Evolutionary conservation across 768 basidiomycete species (phyloP).

Genomic region (Clitopilus hobsonii): DNA sequence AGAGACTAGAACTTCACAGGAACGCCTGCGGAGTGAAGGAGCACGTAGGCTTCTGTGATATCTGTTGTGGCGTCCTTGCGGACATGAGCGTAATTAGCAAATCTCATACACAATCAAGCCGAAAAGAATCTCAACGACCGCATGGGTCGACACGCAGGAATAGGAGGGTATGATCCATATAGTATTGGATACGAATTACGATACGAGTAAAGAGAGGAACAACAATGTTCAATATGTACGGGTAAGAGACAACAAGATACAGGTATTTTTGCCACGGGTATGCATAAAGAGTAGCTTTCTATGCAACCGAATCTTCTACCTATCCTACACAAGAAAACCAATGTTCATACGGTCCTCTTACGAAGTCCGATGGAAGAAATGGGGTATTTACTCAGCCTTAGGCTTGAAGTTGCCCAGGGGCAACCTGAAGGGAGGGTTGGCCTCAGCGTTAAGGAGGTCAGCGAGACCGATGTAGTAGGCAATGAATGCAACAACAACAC

Average conservation of each 20-base stretch:
- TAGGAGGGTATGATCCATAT: not conserved
- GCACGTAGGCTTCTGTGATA: no score
- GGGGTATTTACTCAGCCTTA: conserved; percentile 8
- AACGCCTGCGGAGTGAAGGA: no score
- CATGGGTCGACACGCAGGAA: no score
- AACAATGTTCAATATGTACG: not conserved
- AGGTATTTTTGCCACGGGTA: not conserved
- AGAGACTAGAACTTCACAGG: no score
- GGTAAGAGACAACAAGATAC: not conserved
- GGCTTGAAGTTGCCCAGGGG: conserved; percentile 39
- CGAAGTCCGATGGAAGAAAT: not conserved
- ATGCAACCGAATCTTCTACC: not conserved
- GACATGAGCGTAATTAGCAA: no score
- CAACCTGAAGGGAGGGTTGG: conserved; percentile 29
- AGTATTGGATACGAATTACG: not conserved
- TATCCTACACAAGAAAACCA: not conserved
- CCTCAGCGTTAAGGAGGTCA: conserved; percentile 37
- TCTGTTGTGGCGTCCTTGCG: no score
- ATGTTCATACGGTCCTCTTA: no score
- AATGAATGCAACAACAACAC: conserved; percentile 40
- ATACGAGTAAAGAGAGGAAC: not conserved
- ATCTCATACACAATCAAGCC: no score
- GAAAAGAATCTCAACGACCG: no score
- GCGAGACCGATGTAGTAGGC: conserved; percentile 45
- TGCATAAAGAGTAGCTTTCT: not conserved